phyloP scores from a whole-genome alignment of 306 rosid species.

The Medicago arabica region DNA sequence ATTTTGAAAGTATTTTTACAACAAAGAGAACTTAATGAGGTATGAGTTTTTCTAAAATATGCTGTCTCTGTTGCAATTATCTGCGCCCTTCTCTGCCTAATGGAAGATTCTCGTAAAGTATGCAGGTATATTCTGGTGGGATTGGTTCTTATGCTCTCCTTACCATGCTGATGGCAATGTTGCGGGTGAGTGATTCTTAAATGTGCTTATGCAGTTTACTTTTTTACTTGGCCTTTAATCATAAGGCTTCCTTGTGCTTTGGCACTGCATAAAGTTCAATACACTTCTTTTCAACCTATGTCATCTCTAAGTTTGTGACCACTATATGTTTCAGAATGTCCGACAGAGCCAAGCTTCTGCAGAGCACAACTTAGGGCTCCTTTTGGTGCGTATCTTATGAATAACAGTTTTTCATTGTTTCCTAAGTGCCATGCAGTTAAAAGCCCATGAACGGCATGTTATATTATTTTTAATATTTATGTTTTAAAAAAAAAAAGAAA shows the following conservation, averaged over 20 bases:
- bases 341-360: conserved; percentile 51
- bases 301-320: conserved; percentile 30
- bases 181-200: conserved; percentile 69
- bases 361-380: conserved; percentile 84
- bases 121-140: conserved; percentile 97
- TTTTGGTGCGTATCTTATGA: conserved; percentile 70
- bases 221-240: conserved; percentile 7
- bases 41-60: conserved; percentile 39
- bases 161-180: conserved; percentile 88
- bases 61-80: conserved; percentile 16
- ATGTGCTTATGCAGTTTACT: conserved; percentile 23
- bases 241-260: conserved; percentile 24
- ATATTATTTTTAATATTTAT: conserved; percentile 10
- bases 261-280: conserved; percentile 15
- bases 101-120: conserved; percentile 46
- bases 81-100: conserved; percentile 37
- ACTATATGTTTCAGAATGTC: conserved; percentile 60
- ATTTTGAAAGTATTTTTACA: conserved; percentile 91
- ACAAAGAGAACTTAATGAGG: conserved; percentile 98
- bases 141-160: conserved; percentile 95
- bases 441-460: conserved; percentile 17
- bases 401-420: conserved; percentile 7
- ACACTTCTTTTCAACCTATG: conserved; percentile 11
- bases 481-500: not conserved
- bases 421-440: conserved; percentile 4